A percentile compares a stretch with the other conserved stretches of the same genome.
Evolutionary conservation across 148 eudicot genomes (phyloP).

Genomic region (Mesembryanthemum crystallinum): DNA sequence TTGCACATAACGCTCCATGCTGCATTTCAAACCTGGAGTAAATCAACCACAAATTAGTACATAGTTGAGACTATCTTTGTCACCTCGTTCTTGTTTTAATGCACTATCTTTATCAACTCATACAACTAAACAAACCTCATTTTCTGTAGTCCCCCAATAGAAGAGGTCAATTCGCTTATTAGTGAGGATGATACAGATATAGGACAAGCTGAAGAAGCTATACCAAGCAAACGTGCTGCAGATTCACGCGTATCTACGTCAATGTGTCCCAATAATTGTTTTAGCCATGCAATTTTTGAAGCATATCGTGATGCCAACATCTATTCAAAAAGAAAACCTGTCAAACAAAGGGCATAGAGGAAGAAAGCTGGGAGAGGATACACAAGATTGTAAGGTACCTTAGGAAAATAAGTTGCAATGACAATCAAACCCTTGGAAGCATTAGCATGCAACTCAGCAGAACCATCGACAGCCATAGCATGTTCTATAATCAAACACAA

Average conservation of each 20-base stretch:
- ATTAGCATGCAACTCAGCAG: constrained; percentile 84
- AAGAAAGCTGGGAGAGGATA: constrained; percentile 14
- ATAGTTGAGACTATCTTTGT: neutral
- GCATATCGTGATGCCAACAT: constrained; percentile 76
- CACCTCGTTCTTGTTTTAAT: no score
- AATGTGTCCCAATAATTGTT: constrained; percentile 69
- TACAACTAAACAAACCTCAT: constrained; percentile 46
- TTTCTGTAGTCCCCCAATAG: constrained; percentile 44
- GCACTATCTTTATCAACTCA: neutral
- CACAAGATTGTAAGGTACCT: constrained; percentile 42
- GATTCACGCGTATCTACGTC: constrained; percentile 85
- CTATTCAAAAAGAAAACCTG: constrained; percentile 35
- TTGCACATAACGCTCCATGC: constrained; percentile 77
- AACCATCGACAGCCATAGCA: constrained; percentile 91
- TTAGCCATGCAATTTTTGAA: constrained; percentile 70
- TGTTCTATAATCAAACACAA: constrained; percentile 79
- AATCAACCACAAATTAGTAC: constrained; percentile 18
- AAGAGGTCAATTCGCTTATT: constrained; percentile 52
- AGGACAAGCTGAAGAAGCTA: constrained; percentile 78
- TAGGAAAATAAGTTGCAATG: constrained; percentile 67
- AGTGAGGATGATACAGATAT: constrained; percentile 54
- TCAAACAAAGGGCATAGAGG: constrained; percentile 19
- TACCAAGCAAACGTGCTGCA: constrained; percentile 82
- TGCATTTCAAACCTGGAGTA: constrained; percentile 73
- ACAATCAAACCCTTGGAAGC: constrained; percentile 71